Percentiles rank a stretch among this genome's conserved stretches.
phyloP scores from a whole-genome alignment of 208 protist genomes.

The Leishmania braziliensis region DNA sequence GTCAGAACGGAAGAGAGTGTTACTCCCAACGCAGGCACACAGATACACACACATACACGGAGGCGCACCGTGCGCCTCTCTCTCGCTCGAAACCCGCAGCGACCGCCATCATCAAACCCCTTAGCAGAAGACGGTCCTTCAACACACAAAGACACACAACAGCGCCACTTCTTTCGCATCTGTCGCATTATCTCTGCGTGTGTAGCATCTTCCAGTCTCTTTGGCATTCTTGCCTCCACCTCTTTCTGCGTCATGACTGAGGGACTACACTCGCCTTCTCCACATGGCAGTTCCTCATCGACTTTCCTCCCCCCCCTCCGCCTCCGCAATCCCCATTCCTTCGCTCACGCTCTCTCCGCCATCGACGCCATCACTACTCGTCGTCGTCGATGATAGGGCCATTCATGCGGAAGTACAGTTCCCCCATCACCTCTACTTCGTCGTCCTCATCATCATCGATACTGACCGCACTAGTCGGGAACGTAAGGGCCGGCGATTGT shows the following conservation, averaged over 20 bases:
- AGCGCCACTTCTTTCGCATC: neutral
- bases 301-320: neutral
- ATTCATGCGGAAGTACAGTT: constrained; percentile 79
- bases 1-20: neutral
- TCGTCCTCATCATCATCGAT: constrained; percentile 79
- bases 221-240: neutral
- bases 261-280: neutral
- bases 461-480: constrained; percentile 25
- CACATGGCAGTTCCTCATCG: neutral
- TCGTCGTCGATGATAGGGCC: constrained; percentile 89
- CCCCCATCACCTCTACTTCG: constrained; percentile 81
- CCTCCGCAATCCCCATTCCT: neutral
- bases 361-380: constrained; percentile 29
- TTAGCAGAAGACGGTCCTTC: neutral
- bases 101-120: neutral
- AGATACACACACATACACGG: constrained; percentile 2
- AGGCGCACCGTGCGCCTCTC: neutral
- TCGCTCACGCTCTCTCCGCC: neutral
- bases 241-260: neutral
- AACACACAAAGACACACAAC: neutral
- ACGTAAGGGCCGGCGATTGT: constrained; percentile 15
- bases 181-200: neutral
- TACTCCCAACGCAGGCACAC: neutral
- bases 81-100: neutral
- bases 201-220: neutral